These are phyloP conservation scores for Globisporangium radiosum DNA, from an alignment of 352 stramenopile species.

Conservation along the genomic window DNA sequence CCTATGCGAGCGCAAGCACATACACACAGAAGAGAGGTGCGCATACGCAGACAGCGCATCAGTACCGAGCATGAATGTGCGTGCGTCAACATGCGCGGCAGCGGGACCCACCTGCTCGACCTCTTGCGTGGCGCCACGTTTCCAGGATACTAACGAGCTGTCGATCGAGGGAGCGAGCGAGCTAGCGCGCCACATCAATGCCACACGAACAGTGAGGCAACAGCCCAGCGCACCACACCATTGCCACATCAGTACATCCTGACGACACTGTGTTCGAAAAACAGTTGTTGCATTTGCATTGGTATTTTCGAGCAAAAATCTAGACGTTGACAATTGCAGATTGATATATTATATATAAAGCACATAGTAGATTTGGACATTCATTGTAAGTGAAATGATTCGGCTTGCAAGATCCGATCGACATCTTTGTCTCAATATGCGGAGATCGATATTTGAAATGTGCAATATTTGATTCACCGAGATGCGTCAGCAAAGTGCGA, in stretches of 20 bases:
- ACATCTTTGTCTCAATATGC: too few relatives aligned
- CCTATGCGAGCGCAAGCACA: not conserved
- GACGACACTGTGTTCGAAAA: too few relatives aligned
- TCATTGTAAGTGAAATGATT: too few relatives aligned
- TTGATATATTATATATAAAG: too few relatives aligned
- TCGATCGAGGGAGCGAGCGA: not conserved
- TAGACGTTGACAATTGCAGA: too few relatives aligned
- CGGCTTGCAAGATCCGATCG: too few relatives aligned
- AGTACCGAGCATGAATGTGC: not conserved
- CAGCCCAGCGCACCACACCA: not conserved
- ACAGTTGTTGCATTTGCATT: too few relatives aligned
- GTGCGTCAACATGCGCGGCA: not conserved
- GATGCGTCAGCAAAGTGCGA: too few relatives aligned
- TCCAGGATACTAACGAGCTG: conserved; percentile 7
- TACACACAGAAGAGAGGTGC: not conserved
- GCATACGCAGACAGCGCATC: not conserved
- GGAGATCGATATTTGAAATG: too few relatives aligned
- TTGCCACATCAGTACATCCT: not conserved
- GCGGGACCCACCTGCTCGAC: conserved; percentile 2
- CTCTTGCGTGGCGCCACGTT: conserved; percentile 14
- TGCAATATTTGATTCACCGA: too few relatives aligned
- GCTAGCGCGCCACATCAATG: not conserved
- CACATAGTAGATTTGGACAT: too few relatives aligned
- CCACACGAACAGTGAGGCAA: not conserved
- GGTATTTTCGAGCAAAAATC: too few relatives aligned